These are phyloP conservation scores for Byssochlamys sp. DNA, from an alignment of 2,329 filamentous ascomycete genomes.

Conservation along the genomic window DNA sequence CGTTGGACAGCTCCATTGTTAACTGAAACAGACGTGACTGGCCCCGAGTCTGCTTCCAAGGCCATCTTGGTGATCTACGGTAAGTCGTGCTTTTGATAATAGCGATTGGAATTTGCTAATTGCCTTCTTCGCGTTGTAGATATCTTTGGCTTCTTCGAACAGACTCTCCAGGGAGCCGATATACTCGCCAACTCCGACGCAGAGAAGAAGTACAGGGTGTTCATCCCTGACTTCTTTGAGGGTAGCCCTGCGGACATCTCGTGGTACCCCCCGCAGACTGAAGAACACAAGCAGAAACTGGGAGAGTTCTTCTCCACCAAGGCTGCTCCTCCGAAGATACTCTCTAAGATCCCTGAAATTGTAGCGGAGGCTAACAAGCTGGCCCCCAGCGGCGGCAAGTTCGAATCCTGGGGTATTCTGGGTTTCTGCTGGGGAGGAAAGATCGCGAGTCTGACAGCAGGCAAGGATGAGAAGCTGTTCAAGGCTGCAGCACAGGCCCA, in stretches of 20 bases:
- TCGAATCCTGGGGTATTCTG: slow-evolving; percentile 47
- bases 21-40: slow-evolving; percentile 42
- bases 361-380: slow-evolving; percentile 45
- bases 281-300: slow-evolving; percentile 52
- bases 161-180: slow-evolving; percentile 55
- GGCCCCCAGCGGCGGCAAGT: slow-evolving; percentile 29
- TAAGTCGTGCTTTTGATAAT: slow-evolving; percentile 6
- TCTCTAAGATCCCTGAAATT: slow-evolving; percentile 47
- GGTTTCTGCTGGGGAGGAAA: slow-evolving; percentile 54
- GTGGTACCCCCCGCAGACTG: slow-evolving; percentile 52
- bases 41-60: slow-evolving; percentile 45
- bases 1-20: neutral
- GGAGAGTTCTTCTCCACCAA: slow-evolving; percentile 50
- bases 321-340: slow-evolving; percentile 49
- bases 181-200: slow-evolving; percentile 55
- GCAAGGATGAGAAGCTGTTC: slow-evolving; percentile 42
- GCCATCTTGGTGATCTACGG: slow-evolving; percentile 50
- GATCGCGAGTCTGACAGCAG: slow-evolving; percentile 47
- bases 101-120: neutral
- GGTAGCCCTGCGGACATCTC: slow-evolving; percentile 58
- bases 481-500: slow-evolving; percentile 49
- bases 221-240: slow-evolving; percentile 86
- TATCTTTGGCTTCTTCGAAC: slow-evolving; percentile 56
- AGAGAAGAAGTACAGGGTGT: slow-evolving; percentile 66
- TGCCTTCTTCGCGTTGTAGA: slow-evolving; percentile 28